Conservation (phyloP, 768 basidiomycete genomes). For the Rhizopogon vesiculosus region DNA sequence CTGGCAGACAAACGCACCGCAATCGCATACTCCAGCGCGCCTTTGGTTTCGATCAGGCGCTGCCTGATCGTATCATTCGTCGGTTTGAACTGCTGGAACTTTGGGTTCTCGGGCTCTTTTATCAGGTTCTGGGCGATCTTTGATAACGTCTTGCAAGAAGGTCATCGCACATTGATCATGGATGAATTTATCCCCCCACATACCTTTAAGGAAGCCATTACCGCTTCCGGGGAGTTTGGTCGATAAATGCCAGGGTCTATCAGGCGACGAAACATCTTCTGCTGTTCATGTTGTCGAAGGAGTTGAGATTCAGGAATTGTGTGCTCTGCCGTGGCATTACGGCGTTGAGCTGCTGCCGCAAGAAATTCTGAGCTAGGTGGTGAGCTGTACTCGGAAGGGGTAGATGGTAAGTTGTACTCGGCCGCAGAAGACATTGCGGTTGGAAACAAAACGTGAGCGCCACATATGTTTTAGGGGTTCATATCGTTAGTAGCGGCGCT, state of each 20-base stretch:
- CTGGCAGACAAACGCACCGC: slow-evolving; percentile 45
- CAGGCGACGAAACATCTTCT: slow-evolving; percentile 69
- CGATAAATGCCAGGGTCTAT: slow-evolving; percentile 77
- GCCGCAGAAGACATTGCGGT: not conserved
- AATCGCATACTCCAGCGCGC: slow-evolving; percentile 75
- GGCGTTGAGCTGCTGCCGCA: slow-evolving; percentile 25
- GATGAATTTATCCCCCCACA: slow-evolving; percentile 8
- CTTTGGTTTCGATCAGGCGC: slow-evolving; percentile 61
- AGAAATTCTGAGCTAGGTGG: slow-evolving; percentile 16
- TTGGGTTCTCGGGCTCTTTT: slow-evolving; percentile 66
- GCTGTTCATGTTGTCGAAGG: slow-evolving; percentile 54
- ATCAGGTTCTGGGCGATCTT: slow-evolving; percentile 71
- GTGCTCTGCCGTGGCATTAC: slow-evolving; percentile 5
- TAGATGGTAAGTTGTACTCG: slow-evolving; percentile 8
- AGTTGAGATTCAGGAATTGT: slow-evolving; percentile 8
- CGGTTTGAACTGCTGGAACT: slow-evolving; percentile 70
- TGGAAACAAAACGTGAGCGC: not conserved
- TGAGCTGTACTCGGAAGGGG: not conserved
- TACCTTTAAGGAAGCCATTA: slow-evolving; percentile 62
- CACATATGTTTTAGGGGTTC: not conserved
- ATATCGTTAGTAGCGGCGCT: not conserved
- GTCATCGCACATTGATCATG: slow-evolving; percentile 2
- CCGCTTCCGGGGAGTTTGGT: slow-evolving; percentile 59
- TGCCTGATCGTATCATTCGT: slow-evolving; percentile 68
- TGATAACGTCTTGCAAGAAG: slow-evolving; percentile 48